Percentiles rank a stretch among this genome's conserved stretches.
These are phyloP conservation scores for Nissolia schottii DNA, from an alignment of 306 rosid species.

Conservation along the genomic window DNA sequence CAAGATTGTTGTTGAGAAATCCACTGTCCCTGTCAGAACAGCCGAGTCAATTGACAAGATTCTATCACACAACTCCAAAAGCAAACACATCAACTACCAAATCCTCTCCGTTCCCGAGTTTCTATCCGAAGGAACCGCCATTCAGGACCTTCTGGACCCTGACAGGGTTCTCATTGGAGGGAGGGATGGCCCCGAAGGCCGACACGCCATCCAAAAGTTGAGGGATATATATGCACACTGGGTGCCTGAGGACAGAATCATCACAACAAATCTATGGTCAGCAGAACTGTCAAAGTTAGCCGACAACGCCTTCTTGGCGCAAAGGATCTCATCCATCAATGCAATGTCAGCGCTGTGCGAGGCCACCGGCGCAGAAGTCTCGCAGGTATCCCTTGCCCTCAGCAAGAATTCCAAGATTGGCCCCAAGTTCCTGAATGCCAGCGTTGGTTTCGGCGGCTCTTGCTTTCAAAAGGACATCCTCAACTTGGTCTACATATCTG, in stretches of 20 bases:
- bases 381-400: slow-evolving; percentile 63
- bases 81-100: slow-evolving; percentile 49
- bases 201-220: slow-evolving; percentile 51
- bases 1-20: slow-evolving; percentile 82
- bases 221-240: slow-evolving; percentile 61
- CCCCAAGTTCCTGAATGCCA: slow-evolving; percentile 58
- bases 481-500: slow-evolving; percentile 74
- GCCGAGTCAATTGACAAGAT: slow-evolving; percentile 78
- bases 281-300: slow-evolving; percentile 83
- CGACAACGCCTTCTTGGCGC: slow-evolving; percentile 79
- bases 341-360: slow-evolving; percentile 86
- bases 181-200: slow-evolving; percentile 51
- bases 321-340: slow-evolving; percentile 77
- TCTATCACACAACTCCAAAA: slow-evolving; percentile 52
- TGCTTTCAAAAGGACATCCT: slow-evolving; percentile 85
- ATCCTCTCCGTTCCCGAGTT: slow-evolving; percentile 81
- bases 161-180: slow-evolving; percentile 83
- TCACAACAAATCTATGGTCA: slow-evolving; percentile 77
- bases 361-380: slow-evolving; percentile 78
- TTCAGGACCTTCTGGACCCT: slow-evolving; percentile 64
- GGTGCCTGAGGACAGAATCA: slow-evolving; percentile 70
- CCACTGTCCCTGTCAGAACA: slow-evolving; percentile 82
- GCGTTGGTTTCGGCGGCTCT: slow-evolving; percentile 93
- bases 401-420: slow-evolving; percentile 75
- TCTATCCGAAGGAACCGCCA: slow-evolving; percentile 85